Base-by-base conservation (phyloP, 768 basidiomycete species). In the Suillus subluteus region DNA sequence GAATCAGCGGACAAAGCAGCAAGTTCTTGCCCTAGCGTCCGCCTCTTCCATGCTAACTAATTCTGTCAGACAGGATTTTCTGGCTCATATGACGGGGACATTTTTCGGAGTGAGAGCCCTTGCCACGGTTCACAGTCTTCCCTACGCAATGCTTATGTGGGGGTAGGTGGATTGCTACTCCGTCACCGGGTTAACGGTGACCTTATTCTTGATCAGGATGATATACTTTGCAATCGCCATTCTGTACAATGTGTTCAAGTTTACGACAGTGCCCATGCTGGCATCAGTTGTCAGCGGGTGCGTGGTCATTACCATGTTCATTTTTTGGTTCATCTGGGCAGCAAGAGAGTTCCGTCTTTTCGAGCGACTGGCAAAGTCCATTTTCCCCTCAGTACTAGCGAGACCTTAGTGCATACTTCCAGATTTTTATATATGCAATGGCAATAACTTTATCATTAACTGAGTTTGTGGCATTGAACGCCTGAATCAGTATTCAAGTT, bases 1-100 rank as follows among this genome's bases (percentile, higher is more conserved):
- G 70, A 68, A 4, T 68, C 71, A 15, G 73, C 72, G 1, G 55
- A 65, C 0, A 74, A 76, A 63, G 76, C 76, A 37, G 82, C 80
- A 41, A 61, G 76, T 66, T 8, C 4, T 41, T 9, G 32, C 2
- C n/a, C 3, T 41, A 5, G 9, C 56, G 67, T 58, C 12, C 21
- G 37, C 18, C 43, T 11, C 21, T 7, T 11, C 1, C 38, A 6
- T 65, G 8, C 41, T 66, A 11, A 32, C 30, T 15, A 43, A 16
- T 50, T 13, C 15, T 12, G 16, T 48, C 30, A 37, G 23, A 30
- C 63, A n/a, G 18, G 30, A 68, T 5, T 82, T 75, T 62, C 26
- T 54, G 26, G 18, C 52, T 30, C 15, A 54, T 30, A 30, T 54
- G 52, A 30, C 52, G 9, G 26, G 52, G 26, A 18, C 52, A 5